Percentiles rank a stretch among this genome's conserved stretches.
Evolutionary conservation across 2,329 filamentous ascomycete species (phyloP).

Genomic region (Cadophora luteo-olivacea): DNA sequence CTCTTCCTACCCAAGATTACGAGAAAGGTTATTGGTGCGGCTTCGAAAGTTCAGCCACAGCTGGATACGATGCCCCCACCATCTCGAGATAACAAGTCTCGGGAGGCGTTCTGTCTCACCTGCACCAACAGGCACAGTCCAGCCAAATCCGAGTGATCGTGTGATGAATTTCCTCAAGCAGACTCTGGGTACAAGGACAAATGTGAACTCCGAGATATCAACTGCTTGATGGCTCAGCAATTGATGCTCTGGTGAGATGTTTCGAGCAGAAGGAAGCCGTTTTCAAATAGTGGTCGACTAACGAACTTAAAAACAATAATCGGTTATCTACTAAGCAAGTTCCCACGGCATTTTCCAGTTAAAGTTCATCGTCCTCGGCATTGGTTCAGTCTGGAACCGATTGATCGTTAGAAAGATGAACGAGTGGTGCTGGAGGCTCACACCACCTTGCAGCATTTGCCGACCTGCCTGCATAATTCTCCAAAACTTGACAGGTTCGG

Average conservation of each 20-base stretch:
- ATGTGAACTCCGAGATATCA: not conserved
- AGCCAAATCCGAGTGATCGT: not conserved
- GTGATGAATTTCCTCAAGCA: slow-evolving; percentile 10
- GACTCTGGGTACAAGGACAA: not conserved
- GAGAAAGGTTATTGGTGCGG: not conserved
- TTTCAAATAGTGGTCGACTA: not conserved
- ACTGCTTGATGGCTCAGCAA: not conserved
- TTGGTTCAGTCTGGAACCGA: not conserved
- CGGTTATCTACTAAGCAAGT: not conserved
- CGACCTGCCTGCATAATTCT: not conserved
- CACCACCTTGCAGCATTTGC: no score
- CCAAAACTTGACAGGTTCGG: not conserved
- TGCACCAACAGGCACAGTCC: not conserved
- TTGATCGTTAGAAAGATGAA: not conserved
- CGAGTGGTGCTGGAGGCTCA: not conserved
- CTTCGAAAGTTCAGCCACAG: not conserved
- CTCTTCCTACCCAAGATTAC: not conserved
- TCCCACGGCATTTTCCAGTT: not conserved
- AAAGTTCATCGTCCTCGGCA: not conserved
- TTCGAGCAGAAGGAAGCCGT: not conserved
- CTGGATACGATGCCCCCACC: not conserved
- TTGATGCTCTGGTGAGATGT: not conserved
- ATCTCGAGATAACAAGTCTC: not conserved
- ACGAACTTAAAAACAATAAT: not conserved
- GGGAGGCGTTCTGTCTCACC: slow-evolving; percentile 13